These are phyloP conservation scores for Allantophomopsis cytisporea DNA, from an alignment of 2,329 filamentous ascomycete species.

Conservation along the genomic window DNA sequence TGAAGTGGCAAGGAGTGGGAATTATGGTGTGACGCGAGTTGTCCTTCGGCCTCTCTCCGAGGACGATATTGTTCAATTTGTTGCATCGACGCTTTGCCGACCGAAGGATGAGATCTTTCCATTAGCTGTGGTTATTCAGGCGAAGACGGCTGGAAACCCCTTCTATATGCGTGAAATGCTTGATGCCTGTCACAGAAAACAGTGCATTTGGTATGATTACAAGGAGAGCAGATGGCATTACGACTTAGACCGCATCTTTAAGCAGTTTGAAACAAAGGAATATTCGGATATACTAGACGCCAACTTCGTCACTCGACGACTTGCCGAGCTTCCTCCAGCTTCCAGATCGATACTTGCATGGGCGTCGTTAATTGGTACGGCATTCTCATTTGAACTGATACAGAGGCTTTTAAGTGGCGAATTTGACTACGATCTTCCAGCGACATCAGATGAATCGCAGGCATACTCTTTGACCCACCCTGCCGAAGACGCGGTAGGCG, in stretches of 20 bases:
- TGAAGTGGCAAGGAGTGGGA: slow-evolving; percentile 33
- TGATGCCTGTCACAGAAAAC: slow-evolving; percentile 71
- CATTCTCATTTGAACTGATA: slow-evolving; percentile 74
- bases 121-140: slow-evolving; percentile 72
- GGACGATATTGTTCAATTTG: slow-evolving; percentile 69
- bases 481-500: slow-evolving; percentile 57
- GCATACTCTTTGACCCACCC: slow-evolving; percentile 30
- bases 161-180: slow-evolving; percentile 91
- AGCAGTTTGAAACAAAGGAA: slow-evolving; percentile 66
- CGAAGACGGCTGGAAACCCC: slow-evolving; percentile 77
- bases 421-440: slow-evolving; percentile 44
- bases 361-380: slow-evolving; percentile 70
- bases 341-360: slow-evolving; percentile 74
- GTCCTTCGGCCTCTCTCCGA: slow-evolving; percentile 62
- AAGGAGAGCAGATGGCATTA: slow-evolving; percentile 71
- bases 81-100: slow-evolving; percentile 68
- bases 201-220: slow-evolving; percentile 87
- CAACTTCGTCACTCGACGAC: slow-evolving; percentile 65
- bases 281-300: slow-evolving; percentile 71
- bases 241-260: slow-evolving; percentile 74
- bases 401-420: slow-evolving; percentile 65
- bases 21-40: slow-evolving; percentile 53
- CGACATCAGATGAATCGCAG: slow-evolving; percentile 19
- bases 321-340: slow-evolving; percentile 61
- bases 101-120: slow-evolving; percentile 59